Base-by-base conservation (phyloP, 2,329 filamentous ascomycete species). In the Fusarium stilboides region DNA sequence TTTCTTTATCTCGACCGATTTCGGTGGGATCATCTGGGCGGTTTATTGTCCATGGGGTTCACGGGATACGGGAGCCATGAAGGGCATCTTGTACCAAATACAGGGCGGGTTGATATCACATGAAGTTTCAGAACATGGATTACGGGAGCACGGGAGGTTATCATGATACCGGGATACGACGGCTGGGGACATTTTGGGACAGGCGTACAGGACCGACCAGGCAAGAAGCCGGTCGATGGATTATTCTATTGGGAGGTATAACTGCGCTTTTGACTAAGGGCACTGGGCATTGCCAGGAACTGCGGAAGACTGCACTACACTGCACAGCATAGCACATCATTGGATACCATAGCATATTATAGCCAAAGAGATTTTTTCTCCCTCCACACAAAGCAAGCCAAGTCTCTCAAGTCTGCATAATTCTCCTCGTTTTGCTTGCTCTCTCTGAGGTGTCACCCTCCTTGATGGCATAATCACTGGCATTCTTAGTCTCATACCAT, bases 111-210 rank as follows among this genome's bases (percentile, higher is more conserved):
- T 76, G 75, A 72, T 66, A 72, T 74, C 67, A 69, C 69, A 73
- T 73, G 71, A 71, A 76, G 68, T 74, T 79, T 76, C 74, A 75
- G 74, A 74, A 73, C 76, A 78, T 77, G 78, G 76, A 75, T 77
- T 70, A 68, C 61, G 75, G 76, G 77, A 76, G 72, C 74, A 74
- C 66, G 61, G 70, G 71, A 74, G 64, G 69, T 71, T 69, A 71
- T 75, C 50, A 77, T 74, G 76, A 78, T 71, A 74, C 71, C 71
- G 75, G 76, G 75, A 77, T 44, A 77, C 70, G 74, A 75, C 62
- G 71, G 62, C 61, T 62, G 55, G 68, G 68, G 67, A 65, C 52
- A 65, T 63, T 68, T 71, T 62, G 68, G 70, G 59, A 53, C 54
- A 69, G 73, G 73, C 73, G 73, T 65, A 75, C 61, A 63, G 73